Conservation (phyloP, 1,139 yeast genomes). For the Eremothecium coryli region DNA sequence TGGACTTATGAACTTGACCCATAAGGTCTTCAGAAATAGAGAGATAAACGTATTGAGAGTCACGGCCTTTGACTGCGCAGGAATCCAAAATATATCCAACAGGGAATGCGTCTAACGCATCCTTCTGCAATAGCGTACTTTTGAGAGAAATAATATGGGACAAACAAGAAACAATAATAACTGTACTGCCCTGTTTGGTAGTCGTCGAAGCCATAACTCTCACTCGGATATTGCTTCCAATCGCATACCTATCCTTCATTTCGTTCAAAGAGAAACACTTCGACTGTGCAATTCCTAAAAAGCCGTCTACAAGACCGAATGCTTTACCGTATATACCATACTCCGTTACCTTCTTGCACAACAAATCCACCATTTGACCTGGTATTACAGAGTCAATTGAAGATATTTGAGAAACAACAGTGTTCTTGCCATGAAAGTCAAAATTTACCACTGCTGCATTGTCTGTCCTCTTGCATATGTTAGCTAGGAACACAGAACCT, state of each 20-base stretch:
- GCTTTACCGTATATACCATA: slow-evolving; percentile 57
- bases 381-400: slow-evolving; percentile 76
- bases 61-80: slow-evolving; percentile 52
- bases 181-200: slow-evolving; percentile 45
- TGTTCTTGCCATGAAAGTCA: slow-evolving; percentile 37
- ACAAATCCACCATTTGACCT: slow-evolving; percentile 71
- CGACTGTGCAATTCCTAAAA: slow-evolving; percentile 60
- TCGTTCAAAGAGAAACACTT: slow-evolving; percentile 41
- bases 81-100: slow-evolving; percentile 63
- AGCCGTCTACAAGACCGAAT: slow-evolving; percentile 67
- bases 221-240: slow-evolving; percentile 60
- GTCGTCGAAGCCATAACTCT: slow-evolving; percentile 57
- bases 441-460: slow-evolving; percentile 55
- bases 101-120: slow-evolving; percentile 57
- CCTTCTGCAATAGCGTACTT: slow-evolving; percentile 16
- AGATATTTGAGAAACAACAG: slow-evolving; percentile 46
- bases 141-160: slow-evolving; percentile 42
- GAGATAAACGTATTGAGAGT: slow-evolving; percentile 46
- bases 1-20: slow-evolving; percentile 71
- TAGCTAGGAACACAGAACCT: slow-evolving; percentile 46
- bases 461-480: slow-evolving; percentile 40
- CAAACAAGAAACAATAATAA: slow-evolving; percentile 53
- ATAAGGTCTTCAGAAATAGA: slow-evolving; percentile 46
- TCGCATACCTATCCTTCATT: slow-evolving; percentile 51
- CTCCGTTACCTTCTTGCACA: slow-evolving; percentile 50